These are phyloP conservation scores for Rhododendron griersonianum DNA, from an alignment of 148 eudicot species.

Conservation along the genomic window DNA sequence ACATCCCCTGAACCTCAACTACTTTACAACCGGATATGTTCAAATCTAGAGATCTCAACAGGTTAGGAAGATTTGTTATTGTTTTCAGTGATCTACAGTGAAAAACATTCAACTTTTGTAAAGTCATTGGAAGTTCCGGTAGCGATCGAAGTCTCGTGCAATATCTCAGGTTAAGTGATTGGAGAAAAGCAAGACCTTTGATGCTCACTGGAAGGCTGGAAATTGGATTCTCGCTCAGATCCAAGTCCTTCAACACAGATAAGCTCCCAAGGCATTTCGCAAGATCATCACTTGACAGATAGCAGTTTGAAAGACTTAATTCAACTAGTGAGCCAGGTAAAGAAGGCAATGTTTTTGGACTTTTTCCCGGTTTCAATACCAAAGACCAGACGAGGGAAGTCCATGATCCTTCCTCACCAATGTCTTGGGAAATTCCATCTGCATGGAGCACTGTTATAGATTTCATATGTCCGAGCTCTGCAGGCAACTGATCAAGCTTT, in stretches of 20 bases:
- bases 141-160: not conserved
- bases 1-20: not conserved
- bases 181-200: not conserved
- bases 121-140: not conserved
- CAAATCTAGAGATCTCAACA: not conserved
- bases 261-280: not conserved
- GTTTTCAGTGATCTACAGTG: not conserved
- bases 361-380: not conserved
- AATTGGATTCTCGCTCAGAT: constrained; percentile 1
- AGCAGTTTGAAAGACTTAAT: constrained; percentile 4
- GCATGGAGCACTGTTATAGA: not conserved
- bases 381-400: not conserved
- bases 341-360: not conserved
- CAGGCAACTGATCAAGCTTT: constrained; percentile 4
- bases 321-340: not conserved
- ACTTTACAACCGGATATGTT: too few relatives aligned
- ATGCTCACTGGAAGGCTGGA: constrained; percentile 5
- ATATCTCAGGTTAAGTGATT: not conserved
- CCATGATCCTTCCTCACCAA: not conserved
- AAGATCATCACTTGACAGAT: not conserved
- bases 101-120: not conserved
- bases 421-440: not conserved
- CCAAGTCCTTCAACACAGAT: not conserved
- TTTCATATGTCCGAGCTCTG: not conserved
- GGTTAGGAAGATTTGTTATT: not conserved